Evolutionary conservation across 306 rosid genomes (phyloP).

Genomic region (Styphnolobium japonicum): DNA sequence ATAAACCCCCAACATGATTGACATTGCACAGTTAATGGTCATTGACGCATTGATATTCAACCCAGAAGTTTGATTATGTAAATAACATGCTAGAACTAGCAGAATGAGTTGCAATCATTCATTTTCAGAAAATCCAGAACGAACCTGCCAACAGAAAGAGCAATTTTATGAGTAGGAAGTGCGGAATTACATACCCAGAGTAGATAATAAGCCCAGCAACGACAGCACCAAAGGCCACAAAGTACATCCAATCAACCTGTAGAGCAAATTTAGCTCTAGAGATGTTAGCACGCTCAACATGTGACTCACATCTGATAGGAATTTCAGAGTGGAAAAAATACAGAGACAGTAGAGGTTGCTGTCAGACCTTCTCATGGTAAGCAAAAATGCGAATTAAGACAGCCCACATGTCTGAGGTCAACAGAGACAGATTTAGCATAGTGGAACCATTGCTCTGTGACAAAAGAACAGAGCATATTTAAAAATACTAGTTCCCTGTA

Average conservation of each 20-base stretch:
- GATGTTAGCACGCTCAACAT: neutral
- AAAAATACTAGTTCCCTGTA: neutral
- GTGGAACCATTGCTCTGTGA: slow-evolving; percentile 74
- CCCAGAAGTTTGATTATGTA: neutral
- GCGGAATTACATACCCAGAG: slow-evolving; percentile 55
- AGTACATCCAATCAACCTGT: slow-evolving; percentile 89
- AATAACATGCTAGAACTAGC: neutral
- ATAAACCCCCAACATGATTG: neutral
- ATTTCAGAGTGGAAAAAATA: neutral
- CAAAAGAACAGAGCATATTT: slow-evolving; percentile 4
- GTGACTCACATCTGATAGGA: neutral
- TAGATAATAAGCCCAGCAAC: slow-evolving; percentile 67
- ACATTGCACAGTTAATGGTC: neutral
- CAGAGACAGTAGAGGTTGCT: neutral
- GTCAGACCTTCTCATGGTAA: slow-evolving; percentile 62
- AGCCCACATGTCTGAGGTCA: slow-evolving; percentile 91
- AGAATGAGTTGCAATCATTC: neutral
- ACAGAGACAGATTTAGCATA: slow-evolving; percentile 77
- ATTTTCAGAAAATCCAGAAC: neutral
- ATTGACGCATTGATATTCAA: neutral
- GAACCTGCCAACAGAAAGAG: neutral
- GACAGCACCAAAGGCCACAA: slow-evolving; percentile 66
- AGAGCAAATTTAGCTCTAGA: slow-evolving; percentile 4
- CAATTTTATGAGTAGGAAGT: neutral
- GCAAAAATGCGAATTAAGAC: slow-evolving; percentile 74